Evolutionary conservation across 1,139 yeast species (phyloP).

Genomic region (Sugiyamaella grinbergsii): DNA sequence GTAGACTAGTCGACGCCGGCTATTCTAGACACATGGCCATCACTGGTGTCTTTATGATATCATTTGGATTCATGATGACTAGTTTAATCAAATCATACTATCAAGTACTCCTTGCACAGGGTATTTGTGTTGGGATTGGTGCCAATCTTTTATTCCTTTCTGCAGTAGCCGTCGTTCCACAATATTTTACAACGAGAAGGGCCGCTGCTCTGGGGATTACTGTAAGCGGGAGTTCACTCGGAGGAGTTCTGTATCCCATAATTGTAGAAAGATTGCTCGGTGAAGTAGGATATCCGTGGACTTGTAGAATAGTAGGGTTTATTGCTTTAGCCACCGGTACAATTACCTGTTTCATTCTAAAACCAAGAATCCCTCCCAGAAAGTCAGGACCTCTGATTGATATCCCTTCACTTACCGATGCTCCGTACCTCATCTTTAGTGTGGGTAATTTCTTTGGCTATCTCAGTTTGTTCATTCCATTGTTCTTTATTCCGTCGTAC

Average conservation of each 20-base stretch:
- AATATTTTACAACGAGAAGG: conserved; percentile 56
- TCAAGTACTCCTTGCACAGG: conserved; percentile 61
- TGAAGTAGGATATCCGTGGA: conserved; percentile 41
- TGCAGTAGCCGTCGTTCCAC: conserved; percentile 40
- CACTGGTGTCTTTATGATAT: conserved; percentile 52
- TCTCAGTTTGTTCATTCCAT: conserved; percentile 40
- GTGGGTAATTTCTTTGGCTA: conserved; percentile 38
- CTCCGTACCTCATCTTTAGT: conserved; percentile 35
- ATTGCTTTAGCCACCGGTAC: conserved; percentile 30
- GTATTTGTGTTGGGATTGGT: conserved; percentile 57
- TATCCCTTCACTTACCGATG: conserved; percentile 36
- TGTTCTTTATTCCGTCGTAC: conserved; percentile 40
- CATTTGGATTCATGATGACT: conserved; percentile 54
- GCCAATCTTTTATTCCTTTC: conserved; percentile 44
- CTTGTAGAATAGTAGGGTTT: conserved; percentile 39
- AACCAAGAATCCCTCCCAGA: conserved; percentile 37
- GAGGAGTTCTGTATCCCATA: conserved; percentile 42
- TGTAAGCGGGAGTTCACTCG: conserved; percentile 58
- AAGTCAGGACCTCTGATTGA: conserved; percentile 35
- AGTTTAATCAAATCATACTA: conserved; percentile 53
- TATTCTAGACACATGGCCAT: conserved; percentile 35
- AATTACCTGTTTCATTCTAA: conserved; percentile 27
- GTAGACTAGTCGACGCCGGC: conserved; percentile 59
- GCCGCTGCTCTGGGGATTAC: conserved; percentile 59
- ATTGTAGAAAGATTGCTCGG: conserved; percentile 36